These are phyloP conservation scores for Exophiala bonariae DNA, from an alignment of 2,329 filamentous ascomycete species.

Conservation along the genomic window DNA sequence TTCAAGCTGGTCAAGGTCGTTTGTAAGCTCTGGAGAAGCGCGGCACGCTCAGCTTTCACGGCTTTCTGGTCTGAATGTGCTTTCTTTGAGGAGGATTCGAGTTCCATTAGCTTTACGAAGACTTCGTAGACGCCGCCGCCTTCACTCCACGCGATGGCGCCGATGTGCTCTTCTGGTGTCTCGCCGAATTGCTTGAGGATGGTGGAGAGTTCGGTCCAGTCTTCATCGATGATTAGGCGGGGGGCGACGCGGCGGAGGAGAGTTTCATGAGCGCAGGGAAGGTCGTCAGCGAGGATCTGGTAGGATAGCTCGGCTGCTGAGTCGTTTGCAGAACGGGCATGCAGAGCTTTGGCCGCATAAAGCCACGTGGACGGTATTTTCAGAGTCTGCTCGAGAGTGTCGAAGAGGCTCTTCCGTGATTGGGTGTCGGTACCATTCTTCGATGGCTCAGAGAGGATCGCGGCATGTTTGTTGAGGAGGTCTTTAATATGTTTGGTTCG, in stretches of 20 bases:
- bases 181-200: slow-evolving; percentile 71
- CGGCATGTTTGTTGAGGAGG: slow-evolving; percentile 71
- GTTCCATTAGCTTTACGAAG: slow-evolving; percentile 53
- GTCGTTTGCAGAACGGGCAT: slow-evolving; percentile 70
- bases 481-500: slow-evolving; percentile 70
- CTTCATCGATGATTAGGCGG: slow-evolving; percentile 74
- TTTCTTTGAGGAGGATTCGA: slow-evolving; percentile 34
- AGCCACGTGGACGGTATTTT: slow-evolving; percentile 77
- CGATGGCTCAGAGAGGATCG: slow-evolving; percentile 59
- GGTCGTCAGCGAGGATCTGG: slow-evolving; percentile 74
- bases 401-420: slow-evolving; percentile 43
- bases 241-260: slow-evolving; percentile 81
- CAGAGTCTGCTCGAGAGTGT: slow-evolving; percentile 62
- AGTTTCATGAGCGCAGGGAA: slow-evolving; percentile 79
- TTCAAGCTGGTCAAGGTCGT: slow-evolving; percentile 47
- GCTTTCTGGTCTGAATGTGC: slow-evolving; percentile 32
- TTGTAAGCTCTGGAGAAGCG: slow-evolving; percentile 45
- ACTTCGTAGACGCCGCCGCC: slow-evolving; percentile 84
- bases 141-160: slow-evolving; percentile 59
- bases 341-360: slow-evolving; percentile 81
- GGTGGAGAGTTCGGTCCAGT: slow-evolving; percentile 68
- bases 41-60: slow-evolving; percentile 40
- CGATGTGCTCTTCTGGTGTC: slow-evolving; percentile 40
- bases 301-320: slow-evolving; percentile 72
- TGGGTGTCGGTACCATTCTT: slow-evolving; percentile 19